phyloP scores from a whole-genome alignment of 768 basidiomycete species.

The Trametes maxima region DNA sequence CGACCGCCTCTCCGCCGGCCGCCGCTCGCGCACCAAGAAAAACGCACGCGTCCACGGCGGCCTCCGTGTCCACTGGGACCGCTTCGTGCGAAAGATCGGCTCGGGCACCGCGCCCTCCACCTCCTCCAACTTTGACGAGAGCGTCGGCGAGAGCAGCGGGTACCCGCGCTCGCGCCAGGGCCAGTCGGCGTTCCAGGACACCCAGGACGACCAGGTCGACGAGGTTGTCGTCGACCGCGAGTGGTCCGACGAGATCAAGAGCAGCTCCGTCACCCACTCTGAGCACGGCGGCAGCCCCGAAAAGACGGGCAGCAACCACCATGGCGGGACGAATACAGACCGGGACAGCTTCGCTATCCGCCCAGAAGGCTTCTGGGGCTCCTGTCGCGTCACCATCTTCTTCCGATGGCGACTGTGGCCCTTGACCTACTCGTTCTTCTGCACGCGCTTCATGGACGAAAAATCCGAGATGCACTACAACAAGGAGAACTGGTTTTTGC shows the following conservation, averaged over 20 bases:
- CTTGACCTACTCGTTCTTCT: constrained; percentile 57
- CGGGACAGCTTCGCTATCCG: constrained; percentile 38
- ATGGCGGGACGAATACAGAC: constrained; percentile 41
- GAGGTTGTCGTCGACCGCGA: constrained; percentile 76
- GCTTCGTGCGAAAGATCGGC: constrained; percentile 36
- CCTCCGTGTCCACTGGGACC: constrained; percentile 35
- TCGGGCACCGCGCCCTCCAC: constrained; percentile 46
- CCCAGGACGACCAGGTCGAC: constrained; percentile 52
- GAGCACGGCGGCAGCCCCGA: constrained; percentile 52
- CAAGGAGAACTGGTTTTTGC: constrained; percentile 74
- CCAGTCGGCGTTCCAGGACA: constrained; percentile 30
- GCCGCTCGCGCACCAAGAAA: constrained; percentile 27
- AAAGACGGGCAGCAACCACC: constrained; percentile 48
- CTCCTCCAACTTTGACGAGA: constrained; percentile 54
- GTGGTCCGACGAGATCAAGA: constrained; percentile 64
- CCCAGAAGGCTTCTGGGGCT: constrained; percentile 40
- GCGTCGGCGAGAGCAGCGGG: constrained; percentile 42
- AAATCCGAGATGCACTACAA: constrained; percentile 51
- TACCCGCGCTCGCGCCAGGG: constrained; percentile 32
- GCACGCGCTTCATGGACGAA: constrained; percentile 59
- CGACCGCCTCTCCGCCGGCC: constrained; percentile 16
- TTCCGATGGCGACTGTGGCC: constrained; percentile 65
- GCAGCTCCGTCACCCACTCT: constrained; percentile 50
- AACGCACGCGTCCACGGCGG: constrained; percentile 30
- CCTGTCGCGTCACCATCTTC: constrained; percentile 40